Conservation (phyloP, 2,329 filamentous ascomycete species). For the Colletotrichum neosansevieriae region DNA sequence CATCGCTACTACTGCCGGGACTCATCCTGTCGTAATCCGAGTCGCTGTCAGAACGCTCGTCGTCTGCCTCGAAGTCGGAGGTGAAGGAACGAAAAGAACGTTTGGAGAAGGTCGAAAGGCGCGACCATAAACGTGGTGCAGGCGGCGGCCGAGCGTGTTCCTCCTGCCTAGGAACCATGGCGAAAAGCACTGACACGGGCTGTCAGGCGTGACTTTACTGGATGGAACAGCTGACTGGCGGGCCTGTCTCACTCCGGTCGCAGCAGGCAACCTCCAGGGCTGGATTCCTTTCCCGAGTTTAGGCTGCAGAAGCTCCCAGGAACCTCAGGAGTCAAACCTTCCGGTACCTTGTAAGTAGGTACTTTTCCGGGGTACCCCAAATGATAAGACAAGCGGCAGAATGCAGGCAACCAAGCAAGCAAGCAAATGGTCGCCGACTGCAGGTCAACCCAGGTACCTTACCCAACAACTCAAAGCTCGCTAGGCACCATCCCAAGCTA, state of each 20-base stretch:
- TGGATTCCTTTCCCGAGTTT: constrained; percentile 16
- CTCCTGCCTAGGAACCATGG: constrained; percentile 41
- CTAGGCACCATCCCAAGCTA: constrained; percentile 23
- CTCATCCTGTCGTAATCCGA: constrained; percentile 50
- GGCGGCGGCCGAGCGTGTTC: constrained; percentile 51
- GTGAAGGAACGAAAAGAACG: constrained; percentile 69
- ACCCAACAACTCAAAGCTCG: constrained; percentile 6
- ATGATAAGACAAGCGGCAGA: not conserved
- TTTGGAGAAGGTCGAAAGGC: constrained; percentile 65
- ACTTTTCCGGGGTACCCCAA: not conserved
- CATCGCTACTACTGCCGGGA: constrained; percentile 51
- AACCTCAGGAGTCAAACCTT: not conserved
- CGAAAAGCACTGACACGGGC: constrained; percentile 18
- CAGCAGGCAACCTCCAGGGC: constrained; percentile 20
- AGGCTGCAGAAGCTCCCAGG: constrained; percentile 14
- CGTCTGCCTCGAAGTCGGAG: constrained; percentile 76
- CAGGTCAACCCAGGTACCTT: constrained; percentile 7
- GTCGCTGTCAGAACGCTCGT: constrained; percentile 69
- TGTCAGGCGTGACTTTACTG: constrained; percentile 31
- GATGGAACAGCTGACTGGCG: constrained; percentile 23
- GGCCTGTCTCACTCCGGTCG: constrained; percentile 33
- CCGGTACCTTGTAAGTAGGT: not conserved
- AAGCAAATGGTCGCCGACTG: not conserved
- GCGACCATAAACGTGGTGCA: constrained; percentile 61
- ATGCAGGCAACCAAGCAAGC: constrained; percentile 10